Base-by-base conservation (phyloP, 2,329 filamentous ascomycete genomes). In the Fusarium sp. region DNA sequence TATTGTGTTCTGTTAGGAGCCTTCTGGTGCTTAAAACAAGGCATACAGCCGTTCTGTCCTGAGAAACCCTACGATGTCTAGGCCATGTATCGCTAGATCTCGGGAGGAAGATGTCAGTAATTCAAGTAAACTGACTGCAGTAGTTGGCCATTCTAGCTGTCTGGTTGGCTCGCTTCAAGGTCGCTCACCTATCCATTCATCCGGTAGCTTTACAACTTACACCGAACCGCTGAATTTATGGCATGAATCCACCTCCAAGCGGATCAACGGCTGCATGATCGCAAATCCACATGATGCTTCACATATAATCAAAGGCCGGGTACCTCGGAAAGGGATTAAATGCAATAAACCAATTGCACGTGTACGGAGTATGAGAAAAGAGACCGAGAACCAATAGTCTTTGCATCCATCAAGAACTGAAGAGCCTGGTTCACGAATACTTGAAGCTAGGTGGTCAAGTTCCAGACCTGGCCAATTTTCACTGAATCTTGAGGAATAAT, bases 151-250 rank as follows among this genome's bases (percentile, higher is more conserved):
- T 31, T 21, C 53, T 60, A 28, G 39, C 50, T 61, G 59, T 26
- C 61, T 65, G 62, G 61, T 68, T 66, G 66, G 60, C 48, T 52
- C 66, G 42, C 50, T 67, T 66, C 35, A 29, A 48, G 21, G 39
- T 29, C 12, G 15, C 43, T 47, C 26, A 37, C 52, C 56, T 46
- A 69, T 69, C 67, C 67, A 56, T 69, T 69, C 57, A 68, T 47
- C 67, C 67, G 67, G 44, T 13, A 63, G 18, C 23, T 47, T 20
- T 41, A 42, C 23, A 12, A 37, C 50, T 54, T 47, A 29, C 24
- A 47, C 21, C 24, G 23, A 39, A 48, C 26, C n/a, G 43, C 16
- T 41, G 33, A 15, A 39, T 46, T 29, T 28, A 47, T 58, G 20
- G n/a, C 8, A 10, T 53, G 26, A 44, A 31, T 31, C 16, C 37